These are phyloP conservation scores for Davidsoniella neocaledoniae DNA, from an alignment of 2,329 filamentous ascomycete species.

Conservation along the genomic window DNA sequence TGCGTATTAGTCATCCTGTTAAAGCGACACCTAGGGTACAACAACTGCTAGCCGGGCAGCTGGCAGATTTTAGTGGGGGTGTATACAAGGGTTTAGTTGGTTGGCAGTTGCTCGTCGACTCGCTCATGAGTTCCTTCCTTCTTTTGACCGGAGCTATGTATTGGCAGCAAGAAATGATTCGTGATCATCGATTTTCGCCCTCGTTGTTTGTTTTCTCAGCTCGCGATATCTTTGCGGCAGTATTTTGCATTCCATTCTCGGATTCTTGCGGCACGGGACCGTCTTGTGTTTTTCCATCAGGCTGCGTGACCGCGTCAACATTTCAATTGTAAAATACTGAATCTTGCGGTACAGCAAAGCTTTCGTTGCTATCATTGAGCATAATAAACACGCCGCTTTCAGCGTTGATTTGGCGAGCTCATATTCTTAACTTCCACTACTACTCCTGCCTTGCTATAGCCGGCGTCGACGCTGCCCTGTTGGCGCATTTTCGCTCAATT, in stretches of 20 bases:
- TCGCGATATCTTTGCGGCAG: background rate
- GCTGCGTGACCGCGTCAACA: too few relatives aligned
- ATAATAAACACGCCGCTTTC: background rate
- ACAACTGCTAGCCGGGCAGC: background rate
- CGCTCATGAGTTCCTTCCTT: background rate
- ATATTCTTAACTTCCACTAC: background rate
- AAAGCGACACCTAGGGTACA: background rate
- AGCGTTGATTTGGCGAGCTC: background rate
- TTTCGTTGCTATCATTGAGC: too few relatives aligned
- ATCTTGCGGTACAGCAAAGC: too few relatives aligned
- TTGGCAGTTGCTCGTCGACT: background rate
- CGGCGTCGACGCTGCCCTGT: background rate
- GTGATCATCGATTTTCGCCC: too few relatives aligned
- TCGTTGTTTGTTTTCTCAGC: background rate
- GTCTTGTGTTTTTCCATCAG: too few relatives aligned
- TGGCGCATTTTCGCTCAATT: background rate
- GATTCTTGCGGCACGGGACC: background rate
- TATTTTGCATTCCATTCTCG: background rate
- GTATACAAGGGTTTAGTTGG: slow-evolving; percentile 4
- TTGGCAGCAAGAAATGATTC: too few relatives aligned
- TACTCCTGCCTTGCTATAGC: too few relatives aligned
- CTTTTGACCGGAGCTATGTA: too few relatives aligned
- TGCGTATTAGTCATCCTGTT: too few relatives aligned
- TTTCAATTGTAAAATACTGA: too few relatives aligned
- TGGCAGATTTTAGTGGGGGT: background rate